phyloP scores from a whole-genome alignment of 2,329 filamentous ascomycete genomes.

The Diaporthe amygdali region DNA sequence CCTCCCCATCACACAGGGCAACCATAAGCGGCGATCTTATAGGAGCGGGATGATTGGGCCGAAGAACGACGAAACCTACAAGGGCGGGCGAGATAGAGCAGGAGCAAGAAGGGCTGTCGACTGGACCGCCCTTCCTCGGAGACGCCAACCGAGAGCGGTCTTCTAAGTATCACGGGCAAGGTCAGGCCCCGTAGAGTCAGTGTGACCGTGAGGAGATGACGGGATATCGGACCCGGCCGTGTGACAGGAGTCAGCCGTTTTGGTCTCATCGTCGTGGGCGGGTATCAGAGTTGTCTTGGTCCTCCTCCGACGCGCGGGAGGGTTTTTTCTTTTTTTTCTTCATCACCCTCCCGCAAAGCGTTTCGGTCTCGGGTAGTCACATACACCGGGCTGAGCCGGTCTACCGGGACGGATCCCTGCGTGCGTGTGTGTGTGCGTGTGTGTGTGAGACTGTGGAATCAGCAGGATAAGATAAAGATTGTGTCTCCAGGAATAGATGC shows the following conservation, averaged over 20 bases:
- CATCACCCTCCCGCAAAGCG: not conserved
- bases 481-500: not conserved
- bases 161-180: too few relatives aligned
- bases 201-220: too few relatives aligned
- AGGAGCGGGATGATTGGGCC: not conserved
- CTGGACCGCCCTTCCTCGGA: too few relatives aligned
- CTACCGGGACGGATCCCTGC: conserved; percentile 3
- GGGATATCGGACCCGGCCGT: too few relatives aligned
- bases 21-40: conserved; percentile 12
- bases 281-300: not conserved
- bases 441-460: not conserved
- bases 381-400: not conserved
- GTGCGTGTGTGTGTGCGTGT: not conserved
- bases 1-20: not conserved
- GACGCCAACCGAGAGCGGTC: too few relatives aligned
- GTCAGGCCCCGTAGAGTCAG: too few relatives aligned
- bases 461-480: not conserved
- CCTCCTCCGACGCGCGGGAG: not conserved
- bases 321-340: too few relatives aligned
- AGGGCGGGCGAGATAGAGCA: not conserved
- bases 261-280: too few relatives aligned
- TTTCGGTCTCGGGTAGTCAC: conserved; percentile 1
- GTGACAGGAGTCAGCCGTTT: too few relatives aligned
- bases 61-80: not conserved
- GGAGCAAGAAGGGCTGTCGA: not conserved